Evolutionary conservation across 768 basidiomycete species (phyloP).

Genomic region (Suillus fuscotomentosus): DNA sequence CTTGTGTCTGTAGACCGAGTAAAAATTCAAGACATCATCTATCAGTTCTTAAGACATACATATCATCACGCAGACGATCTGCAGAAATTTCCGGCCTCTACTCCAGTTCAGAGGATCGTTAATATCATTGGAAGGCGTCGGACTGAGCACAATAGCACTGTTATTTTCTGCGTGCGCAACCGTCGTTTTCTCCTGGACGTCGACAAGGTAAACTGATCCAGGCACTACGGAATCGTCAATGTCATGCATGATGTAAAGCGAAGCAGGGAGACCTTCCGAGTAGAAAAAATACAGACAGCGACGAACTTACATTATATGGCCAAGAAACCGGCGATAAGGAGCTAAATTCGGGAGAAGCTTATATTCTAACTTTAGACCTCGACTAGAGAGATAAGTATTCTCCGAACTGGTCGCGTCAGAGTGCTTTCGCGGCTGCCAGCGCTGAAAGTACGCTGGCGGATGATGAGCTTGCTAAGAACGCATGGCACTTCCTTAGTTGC

Average conservation of each 20-base stretch:
- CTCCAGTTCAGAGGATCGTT: conserved; percentile 25
- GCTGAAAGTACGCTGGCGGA: too few species aligned
- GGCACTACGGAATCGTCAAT: conserved; percentile 19
- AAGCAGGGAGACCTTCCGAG: not conserved
- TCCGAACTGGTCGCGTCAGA: not conserved
- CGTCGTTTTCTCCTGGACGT: conserved; percentile 15
- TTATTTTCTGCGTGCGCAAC: conserved; percentile 14
- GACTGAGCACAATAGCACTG: conserved; percentile 20
- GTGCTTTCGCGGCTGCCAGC: not conserved
- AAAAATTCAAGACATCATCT: not conserved
- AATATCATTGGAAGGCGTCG: conserved; percentile 22
- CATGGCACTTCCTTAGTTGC: not conserved
- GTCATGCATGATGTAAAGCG: conserved; percentile 12
- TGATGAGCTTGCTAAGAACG: not conserved
- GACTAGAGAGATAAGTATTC: not conserved
- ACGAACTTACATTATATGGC: not conserved
- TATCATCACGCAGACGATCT: conserved; percentile 16
- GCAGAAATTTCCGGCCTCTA: conserved; percentile 13
- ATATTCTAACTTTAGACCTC: not conserved
- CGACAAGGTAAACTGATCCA: conserved; percentile 25
- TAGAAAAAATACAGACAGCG: not conserved
- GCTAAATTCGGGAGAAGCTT: not conserved
- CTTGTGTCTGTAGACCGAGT: conserved; percentile 13
- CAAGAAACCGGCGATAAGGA: not conserved
- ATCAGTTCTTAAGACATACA: conserved; percentile 11